Evolutionary conservation across 2,329 filamentous ascomycete species (phyloP).

Genomic region (Trichoderma koningiopsis): DNA sequence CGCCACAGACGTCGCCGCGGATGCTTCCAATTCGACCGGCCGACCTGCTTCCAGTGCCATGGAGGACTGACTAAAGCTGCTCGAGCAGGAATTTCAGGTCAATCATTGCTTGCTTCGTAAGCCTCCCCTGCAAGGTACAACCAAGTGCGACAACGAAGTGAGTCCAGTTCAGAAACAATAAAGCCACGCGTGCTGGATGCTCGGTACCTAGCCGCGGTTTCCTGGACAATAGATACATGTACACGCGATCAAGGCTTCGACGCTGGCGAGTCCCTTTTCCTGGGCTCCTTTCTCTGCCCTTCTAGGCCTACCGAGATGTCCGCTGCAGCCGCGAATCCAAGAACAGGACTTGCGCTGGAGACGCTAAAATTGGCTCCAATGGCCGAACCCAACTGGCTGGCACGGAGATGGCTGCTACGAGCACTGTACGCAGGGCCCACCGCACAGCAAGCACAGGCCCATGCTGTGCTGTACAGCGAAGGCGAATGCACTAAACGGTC

Average conservation of each 20-base stretch:
- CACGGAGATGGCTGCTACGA: neutral
- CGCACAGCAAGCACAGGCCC: neutral
- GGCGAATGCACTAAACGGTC: neutral
- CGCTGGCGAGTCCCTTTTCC: neutral
- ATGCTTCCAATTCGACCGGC: neutral
- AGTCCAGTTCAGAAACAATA: neutral
- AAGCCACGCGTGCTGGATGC: neutral
- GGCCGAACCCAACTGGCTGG: neutral
- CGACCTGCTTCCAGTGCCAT: neutral
- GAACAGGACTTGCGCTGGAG: neutral
- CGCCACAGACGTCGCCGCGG: neutral
- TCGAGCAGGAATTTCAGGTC: neutral
- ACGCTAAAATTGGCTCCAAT: neutral
- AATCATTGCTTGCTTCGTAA: neutral
- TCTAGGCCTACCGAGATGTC: neutral
- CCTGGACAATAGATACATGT: neutral
- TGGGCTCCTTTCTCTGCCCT: neutral
- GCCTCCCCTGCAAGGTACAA: neutral
- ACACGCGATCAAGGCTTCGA: neutral
- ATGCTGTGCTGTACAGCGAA: constrained; percentile 4
- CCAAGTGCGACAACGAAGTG: neutral
- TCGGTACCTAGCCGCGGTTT: neutral
- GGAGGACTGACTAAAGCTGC: neutral
- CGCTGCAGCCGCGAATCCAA: constrained; percentile 18
- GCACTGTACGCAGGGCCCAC: neutral